Base-by-base conservation (phyloP, 2,329 filamentous ascomycete species). In the Monosporascus sp. region DNA sequence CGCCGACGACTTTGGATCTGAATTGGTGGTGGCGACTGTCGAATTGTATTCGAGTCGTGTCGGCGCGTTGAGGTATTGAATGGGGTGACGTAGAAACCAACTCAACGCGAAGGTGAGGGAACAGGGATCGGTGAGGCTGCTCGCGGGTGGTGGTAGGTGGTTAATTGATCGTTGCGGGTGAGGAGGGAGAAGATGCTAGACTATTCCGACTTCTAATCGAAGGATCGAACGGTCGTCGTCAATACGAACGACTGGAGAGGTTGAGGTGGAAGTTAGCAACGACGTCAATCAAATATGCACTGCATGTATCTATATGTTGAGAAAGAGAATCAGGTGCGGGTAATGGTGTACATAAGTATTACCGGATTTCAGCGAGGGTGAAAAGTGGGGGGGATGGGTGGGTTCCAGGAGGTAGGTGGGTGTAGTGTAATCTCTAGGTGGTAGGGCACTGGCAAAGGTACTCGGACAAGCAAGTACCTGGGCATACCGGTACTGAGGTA, bases 291-390 rank as follows among this genome's bases (percentile, higher is more conserved):
- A 26, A 17, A 46, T 3, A 15, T 45, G 26, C 9, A 18, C 24
- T 45, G 20, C 20, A 7, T 20, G 43, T 31, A 28, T 46, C 24
- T 46, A 28, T 46, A 35, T 5, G 31, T 46, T 14, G n/a, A 24
- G n/a, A 63, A 57, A 57, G 53, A 53, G 52, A 52, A 55, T 54
- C 60, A 50, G 54, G 61, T 58, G 63, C 63, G 66, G 66, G 61
- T 67, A 67, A 63, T 61, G 63, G 64, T 63, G 58, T 68, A 68
- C 65, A 67, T 67, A 64, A 60, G 55, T 57, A 55, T 51, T 52
- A 26, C 43, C 20, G 7, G 20, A 44, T 26, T 44, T 20, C 17
- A 44, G 17, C 3, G 55, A 55, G 50, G 18, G 50, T 41, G 48
- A 38, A 15, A 9, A 28, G 43, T 46, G 43, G 43, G 26, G 24